Conservation (phyloP, 2,329 filamentous ascomycete genomes). For the Alternaria arborescens region DNA sequence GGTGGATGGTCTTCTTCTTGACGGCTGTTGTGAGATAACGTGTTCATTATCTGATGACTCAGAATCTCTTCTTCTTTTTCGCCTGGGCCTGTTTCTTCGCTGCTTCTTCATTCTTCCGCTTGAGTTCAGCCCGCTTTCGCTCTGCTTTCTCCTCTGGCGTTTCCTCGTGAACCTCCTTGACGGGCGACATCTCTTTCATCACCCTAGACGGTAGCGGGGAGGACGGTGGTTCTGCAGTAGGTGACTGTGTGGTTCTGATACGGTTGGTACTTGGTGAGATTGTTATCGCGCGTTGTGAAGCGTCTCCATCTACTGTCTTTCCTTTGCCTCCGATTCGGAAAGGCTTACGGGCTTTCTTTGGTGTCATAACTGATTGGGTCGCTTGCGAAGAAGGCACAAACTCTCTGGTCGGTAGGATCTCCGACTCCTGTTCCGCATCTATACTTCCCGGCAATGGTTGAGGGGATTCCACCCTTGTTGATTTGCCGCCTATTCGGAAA, state of each 20-base stretch:
- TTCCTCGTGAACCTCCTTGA: constrained; percentile 37
- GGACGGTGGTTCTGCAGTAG: constrained; percentile 16
- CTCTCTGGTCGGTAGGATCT: constrained; percentile 1
- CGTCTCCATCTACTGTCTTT: constrained; percentile 17
- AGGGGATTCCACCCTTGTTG: constrained; percentile 13
- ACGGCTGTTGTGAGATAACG: not conserved
- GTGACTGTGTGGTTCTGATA: constrained; percentile 14
- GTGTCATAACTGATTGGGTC: constrained; percentile 9
- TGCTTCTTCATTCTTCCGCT: constrained; percentile 62
- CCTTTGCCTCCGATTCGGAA: constrained; percentile 49
- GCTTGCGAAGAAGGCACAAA: constrained; percentile 9
- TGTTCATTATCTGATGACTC: not conserved
- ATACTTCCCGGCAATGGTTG: not conserved
- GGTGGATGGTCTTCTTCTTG: too few relatives aligned
- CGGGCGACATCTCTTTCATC: constrained; percentile 18
- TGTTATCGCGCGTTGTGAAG: constrained; percentile 8
- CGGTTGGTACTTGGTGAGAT: constrained; percentile 12
- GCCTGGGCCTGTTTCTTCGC: constrained; percentile 59
- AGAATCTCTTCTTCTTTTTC: constrained; percentile 49
- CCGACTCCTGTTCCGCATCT: not conserved
- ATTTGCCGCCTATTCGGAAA: constrained; percentile 44
- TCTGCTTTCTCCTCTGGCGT: constrained; percentile 63
- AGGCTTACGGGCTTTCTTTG: constrained; percentile 25
- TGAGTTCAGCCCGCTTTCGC: constrained; percentile 64
- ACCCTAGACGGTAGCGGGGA: constrained; percentile 10